These are phyloP conservation scores for Escovopsis sp. DNA, from an alignment of 2,329 filamentous ascomycete species.

Conservation along the genomic window DNA sequence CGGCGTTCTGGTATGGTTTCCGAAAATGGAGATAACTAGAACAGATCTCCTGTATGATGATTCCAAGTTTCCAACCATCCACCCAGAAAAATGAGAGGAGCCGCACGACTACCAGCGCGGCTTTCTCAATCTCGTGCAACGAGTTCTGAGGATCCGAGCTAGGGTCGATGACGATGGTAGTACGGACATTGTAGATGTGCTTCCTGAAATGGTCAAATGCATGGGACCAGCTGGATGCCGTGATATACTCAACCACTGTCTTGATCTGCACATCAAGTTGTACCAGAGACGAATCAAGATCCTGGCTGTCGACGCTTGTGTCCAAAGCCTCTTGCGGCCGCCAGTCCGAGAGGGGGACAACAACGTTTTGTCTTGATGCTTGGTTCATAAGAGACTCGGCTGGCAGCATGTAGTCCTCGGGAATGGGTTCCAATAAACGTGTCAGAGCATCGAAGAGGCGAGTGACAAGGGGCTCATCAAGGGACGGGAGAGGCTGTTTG, in stretches of 20 bases:
- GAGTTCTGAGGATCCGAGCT: slow-evolving; percentile 20
- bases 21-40: slow-evolving; percentile 53
- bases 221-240: slow-evolving; percentile 47
- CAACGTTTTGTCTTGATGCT: slow-evolving; percentile 22
- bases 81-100: slow-evolving; percentile 51
- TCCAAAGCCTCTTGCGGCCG: slow-evolving; percentile 9
- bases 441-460: slow-evolving; percentile 43
- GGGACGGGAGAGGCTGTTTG: slow-evolving; percentile 19
- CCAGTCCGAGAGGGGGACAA: slow-evolving; percentile 17
- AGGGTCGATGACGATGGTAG: slow-evolving; percentile 24
- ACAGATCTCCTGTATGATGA: slow-evolving; percentile 51
- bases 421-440: slow-evolving; percentile 41
- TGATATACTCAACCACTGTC: slow-evolving; percentile 46
- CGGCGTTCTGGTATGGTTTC: slow-evolving; percentile 47
- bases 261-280: slow-evolving; percentile 42
- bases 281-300: slow-evolving; percentile 20
- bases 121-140: slow-evolving; percentile 34
- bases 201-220: slow-evolving; percentile 44
- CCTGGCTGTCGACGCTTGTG: slow-evolving; percentile 10
- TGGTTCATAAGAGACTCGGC: slow-evolving; percentile 44
- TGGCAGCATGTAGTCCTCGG: slow-evolving; percentile 41
- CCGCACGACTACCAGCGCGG: slow-evolving; percentile 39
- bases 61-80: slow-evolving; percentile 44
- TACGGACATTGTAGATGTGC: slow-evolving; percentile 36
- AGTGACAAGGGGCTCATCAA: slow-evolving; percentile 36